Percentiles rank a stretch among this genome's conserved stretches.
Conservation (phyloP, 2,329 filamentous ascomycete genomes). For the Kalmusia sp. region DNA sequence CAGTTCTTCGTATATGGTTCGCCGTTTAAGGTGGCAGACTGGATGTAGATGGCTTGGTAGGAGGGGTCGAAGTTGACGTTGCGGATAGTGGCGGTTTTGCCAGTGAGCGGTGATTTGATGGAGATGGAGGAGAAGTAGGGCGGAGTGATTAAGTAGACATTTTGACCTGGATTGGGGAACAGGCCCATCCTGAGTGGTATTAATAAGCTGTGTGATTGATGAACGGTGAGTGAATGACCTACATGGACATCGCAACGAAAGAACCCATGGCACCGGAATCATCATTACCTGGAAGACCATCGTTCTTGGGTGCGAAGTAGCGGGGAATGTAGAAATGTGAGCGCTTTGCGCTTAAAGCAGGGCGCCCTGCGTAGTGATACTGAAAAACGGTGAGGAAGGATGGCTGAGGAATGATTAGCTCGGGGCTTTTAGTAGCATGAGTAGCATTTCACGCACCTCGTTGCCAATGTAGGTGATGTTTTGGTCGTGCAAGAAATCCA, state of each 20-base stretch:
- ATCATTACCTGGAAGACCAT: conserved; percentile 52
- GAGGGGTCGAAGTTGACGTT: conserved; percentile 49
- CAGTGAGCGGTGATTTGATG: conserved; percentile 46
- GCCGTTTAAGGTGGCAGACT: conserved; percentile 50
- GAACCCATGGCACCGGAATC: conserved; percentile 52
- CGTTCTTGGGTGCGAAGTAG: conserved; percentile 46
- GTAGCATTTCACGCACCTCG: conserved; percentile 27
- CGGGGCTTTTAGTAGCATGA: too few species aligned
- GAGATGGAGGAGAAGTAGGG: conserved; percentile 51
- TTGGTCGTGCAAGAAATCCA: conserved; percentile 51
- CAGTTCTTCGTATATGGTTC: conserved; percentile 50
- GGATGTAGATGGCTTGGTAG: conserved; percentile 51
- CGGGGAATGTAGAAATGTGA: conserved; percentile 52
- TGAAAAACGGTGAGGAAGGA: conserved; percentile 52
- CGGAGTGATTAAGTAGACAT: conserved; percentile 54
- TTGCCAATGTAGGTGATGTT: conserved; percentile 53
- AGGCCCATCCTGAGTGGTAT: conserved; percentile 45
- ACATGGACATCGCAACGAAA: conserved; percentile 53
- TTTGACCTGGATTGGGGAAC: conserved; percentile 53
- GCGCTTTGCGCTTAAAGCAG: conserved; percentile 47
- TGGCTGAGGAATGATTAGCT: conserved; percentile 25
- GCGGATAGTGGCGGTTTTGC: conserved; percentile 46
- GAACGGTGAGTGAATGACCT: conserved; percentile 44
- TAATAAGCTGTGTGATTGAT: conserved; percentile 44
- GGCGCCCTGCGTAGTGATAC: conserved; percentile 54